Base-by-base conservation (phyloP, 139 green algal genomes). In the Chlorella ohadii region DNA sequence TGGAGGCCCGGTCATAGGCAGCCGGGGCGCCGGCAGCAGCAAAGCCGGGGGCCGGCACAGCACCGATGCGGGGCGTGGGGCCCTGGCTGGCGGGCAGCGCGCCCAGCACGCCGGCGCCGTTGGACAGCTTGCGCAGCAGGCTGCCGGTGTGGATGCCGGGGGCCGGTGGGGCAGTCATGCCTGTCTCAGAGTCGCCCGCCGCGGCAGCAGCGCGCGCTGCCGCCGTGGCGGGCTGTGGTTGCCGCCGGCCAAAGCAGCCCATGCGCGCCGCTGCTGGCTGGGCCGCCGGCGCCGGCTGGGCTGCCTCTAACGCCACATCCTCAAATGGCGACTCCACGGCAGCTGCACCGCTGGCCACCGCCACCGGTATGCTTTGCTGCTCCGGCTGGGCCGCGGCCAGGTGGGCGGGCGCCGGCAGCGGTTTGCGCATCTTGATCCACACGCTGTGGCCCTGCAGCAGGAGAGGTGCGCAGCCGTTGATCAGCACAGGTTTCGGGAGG, bases 401-500 rank as follows among this genome's bases (percentile, higher is more conserved):
- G 36, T 82, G 79, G 23, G n/a, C 33, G 0, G 79, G 79, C 67
- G 38, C 51, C 0, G 66, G 66, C 79, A 84, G 79, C 25, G n/a
- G 47, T 34, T 84, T 84, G 31, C 51, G 25, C 79, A 84, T 84
- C 66, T 84, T 84, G 47, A 78, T 70, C 79, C 79, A 84, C 23
- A 84, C 79, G 41, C 41, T 28, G 25, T 41, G 67, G 23, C 13
- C n/a, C 63, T 25, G 34, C 66, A 47, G 66, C 31, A 25, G 13
- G 16, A 47, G 44, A 51, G 44, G 44, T n/a, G 66, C n/a, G 4
- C 23, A 31, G 39, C 36, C 15, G 36, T 3, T 13, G 47, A 66
- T n/a, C n/a, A 47, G n/a, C 47, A 65, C 51, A 64, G 6, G 71
- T 22, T 9, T 4, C n/a, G n/a, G n/a, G n/a, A 23, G 4, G 34